Evolutionary conservation across 1,139 yeast species (phyloP), one percentile per base, ranked within the genome.

Genomic region (Tardiomyces depauwii): DNA sequence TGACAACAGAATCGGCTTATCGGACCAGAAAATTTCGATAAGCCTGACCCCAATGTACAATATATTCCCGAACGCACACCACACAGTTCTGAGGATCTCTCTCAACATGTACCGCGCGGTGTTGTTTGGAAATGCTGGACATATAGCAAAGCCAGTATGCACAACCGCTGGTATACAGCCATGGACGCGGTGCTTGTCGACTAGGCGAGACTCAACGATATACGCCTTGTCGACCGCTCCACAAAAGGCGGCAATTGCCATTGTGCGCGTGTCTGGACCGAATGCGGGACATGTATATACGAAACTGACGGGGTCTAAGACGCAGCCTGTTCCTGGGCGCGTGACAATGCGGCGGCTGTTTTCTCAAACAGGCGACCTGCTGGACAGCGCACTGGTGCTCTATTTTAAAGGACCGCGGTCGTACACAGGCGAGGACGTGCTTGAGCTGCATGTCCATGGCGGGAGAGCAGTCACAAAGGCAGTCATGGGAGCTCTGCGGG

Each of bases 361-460:
- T 48, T 46, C 36, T 5, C 53, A 39, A 40, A 56, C 1, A 51
- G 65, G 0, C 60, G 51, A 60, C 1, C 55, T 86, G 1, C 65
- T 91, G 2, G 99, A 91, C 63, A 83, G 84, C 53, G 86, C 96
- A 0, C 63, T 91, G 19, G 71, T 84, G 0, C 56, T 88, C 1
- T 82, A 67, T 56, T 88, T 89, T 63, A 63, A 76, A 19, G 76
- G 75, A 1, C 97, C 97, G 0, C 68, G 71, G n/a, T 82, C 96
- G 0, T 93, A 82, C 57, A 91, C 97, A 0, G 98, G 98, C 0
- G 97, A 91, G 63, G 96, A 91, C 56, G 57, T 83, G 30, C 66
- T 89, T 13, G 99, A 91, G 57, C 62, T 91, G 18, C 97, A 91
- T 59, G 64, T 86, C 1, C 99, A 91, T 62, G 99, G 99, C 2